A percentile compares a stretch with the other conserved stretches of the same genome.
These are phyloP conservation scores for Tetrapisispora arboricola DNA, from an alignment of 805 yeast genomes.

Conservation along the genomic window DNA sequence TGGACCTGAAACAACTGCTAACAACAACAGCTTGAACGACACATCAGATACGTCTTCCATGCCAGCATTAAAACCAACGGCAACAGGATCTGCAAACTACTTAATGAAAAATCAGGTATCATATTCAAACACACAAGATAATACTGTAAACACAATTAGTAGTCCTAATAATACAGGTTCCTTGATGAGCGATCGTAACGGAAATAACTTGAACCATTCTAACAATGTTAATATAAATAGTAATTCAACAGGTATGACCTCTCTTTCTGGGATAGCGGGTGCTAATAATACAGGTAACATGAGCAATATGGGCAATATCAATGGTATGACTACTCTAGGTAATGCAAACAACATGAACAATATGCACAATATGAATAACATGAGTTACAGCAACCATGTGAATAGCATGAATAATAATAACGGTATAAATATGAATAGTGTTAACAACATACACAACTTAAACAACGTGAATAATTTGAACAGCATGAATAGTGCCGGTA, in stretches of 20 bases:
- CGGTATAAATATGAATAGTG: constrained; percentile 1
- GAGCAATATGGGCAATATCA: not conserved
- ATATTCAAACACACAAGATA: not conserved
- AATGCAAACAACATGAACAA: not conserved
- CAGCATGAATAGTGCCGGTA: not conserved
- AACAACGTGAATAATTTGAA: not conserved
- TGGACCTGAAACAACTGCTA: constrained; percentile 6
- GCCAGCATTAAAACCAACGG: constrained; percentile 4
- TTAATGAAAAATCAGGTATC: constrained; percentile 19
- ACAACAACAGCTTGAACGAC: too few species aligned
- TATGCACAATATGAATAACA: not conserved
- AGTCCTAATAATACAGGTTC: not conserved
- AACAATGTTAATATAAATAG: not conserved
- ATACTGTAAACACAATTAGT: not conserved
- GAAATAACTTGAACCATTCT: not conserved
- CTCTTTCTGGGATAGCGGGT: not conserved
- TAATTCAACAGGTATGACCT: not conserved
- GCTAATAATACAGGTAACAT: constrained; percentile 1
- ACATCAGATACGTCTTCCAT: too few species aligned
- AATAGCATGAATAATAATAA: not conserved
- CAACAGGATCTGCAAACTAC: constrained; percentile 28
- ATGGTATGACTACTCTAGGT: not conserved
- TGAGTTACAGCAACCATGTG: not conserved
- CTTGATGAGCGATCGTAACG: not conserved
- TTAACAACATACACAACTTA: too few species aligned